Evolutionary conservation across 2,329 filamentous ascomycete genomes (phyloP).

Genomic region (Aschersonia sp.): DNA sequence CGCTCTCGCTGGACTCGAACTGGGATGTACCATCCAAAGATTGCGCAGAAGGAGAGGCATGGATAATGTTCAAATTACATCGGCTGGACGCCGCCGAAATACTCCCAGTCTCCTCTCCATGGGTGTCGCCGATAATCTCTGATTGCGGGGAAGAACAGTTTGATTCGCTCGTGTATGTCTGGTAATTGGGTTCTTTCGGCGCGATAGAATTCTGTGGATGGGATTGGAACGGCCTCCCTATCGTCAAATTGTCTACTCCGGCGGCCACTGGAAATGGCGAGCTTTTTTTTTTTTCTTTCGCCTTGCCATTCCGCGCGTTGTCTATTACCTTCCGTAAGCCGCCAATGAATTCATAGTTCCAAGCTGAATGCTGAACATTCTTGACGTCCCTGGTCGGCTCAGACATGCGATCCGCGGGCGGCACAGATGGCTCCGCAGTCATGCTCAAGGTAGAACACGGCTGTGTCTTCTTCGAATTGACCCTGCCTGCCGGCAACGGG

Average conservation of each 20-base stretch:
- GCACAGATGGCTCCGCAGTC: not conserved
- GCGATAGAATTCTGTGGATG: too few species aligned
- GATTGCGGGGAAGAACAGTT: too few species aligned
- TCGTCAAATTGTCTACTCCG: not conserved
- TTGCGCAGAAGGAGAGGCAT: not conserved
- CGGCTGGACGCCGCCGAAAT: too few species aligned
- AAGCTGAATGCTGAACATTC: constrained; percentile 19
- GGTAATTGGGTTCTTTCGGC: too few species aligned
- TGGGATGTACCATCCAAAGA: not conserved
- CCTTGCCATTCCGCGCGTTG: constrained; percentile 1
- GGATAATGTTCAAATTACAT: too few species aligned
- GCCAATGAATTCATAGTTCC: constrained; percentile 39
- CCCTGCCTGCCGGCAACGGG: constrained; percentile 27
- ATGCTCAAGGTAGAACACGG: constrained; percentile 33
- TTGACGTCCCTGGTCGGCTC: not conserved
- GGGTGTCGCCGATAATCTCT: too few species aligned
- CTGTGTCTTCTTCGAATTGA: constrained; percentile 18
- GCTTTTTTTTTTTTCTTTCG: not conserved
- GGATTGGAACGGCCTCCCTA: too few species aligned
- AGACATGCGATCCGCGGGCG: constrained; percentile 8
- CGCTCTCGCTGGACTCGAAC: constrained; percentile 17
- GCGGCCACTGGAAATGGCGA: not conserved
- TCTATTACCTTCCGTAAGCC: constrained; percentile 35
- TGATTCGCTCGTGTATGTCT: too few species aligned
- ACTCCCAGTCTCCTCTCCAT: too few species aligned